Evolutionary conservation across 2,329 filamentous ascomycete species (phyloP).

Genomic region (Aspergillus uvarum): DNA sequence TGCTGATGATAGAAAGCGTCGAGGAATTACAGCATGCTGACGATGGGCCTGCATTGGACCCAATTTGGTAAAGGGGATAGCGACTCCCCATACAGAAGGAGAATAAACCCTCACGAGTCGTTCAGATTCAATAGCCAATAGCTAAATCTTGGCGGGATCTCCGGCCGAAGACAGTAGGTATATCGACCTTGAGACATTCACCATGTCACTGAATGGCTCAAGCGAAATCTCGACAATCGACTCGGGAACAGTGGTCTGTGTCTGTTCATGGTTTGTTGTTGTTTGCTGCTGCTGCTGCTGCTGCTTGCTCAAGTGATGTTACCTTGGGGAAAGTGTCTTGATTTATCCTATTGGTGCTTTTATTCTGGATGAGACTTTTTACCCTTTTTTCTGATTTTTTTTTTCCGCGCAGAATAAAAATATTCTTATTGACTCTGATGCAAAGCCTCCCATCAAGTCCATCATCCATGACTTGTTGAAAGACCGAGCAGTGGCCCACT

Average conservation of each 20-base stretch:
- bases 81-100: neutral
- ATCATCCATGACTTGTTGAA: neutral
- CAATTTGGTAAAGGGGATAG: neutral
- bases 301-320: too few relatives aligned
- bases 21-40: neutral
- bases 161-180: neutral
- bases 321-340: neutral
- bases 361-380: neutral
- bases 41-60: neutral
- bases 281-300: too few relatives aligned
- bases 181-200: neutral
- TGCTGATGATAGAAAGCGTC: neutral
- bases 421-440: neutral
- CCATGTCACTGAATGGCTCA: neutral
- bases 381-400: neutral
- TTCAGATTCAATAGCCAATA: neutral
- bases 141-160: neutral
- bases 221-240: neutral
- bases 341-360: neutral
- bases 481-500: conserved; percentile 4
- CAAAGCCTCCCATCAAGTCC: neutral
- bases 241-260: too few relatives aligned
- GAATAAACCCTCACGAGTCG: neutral
- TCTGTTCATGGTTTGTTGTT: too few relatives aligned
- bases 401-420: neutral